A percentile compares a stretch with the other conserved stretches of the same genome.
Evolutionary conservation across 2,329 filamentous ascomycete genomes (phyloP).

Genomic region (Conoideocrella luteorostrata): DNA sequence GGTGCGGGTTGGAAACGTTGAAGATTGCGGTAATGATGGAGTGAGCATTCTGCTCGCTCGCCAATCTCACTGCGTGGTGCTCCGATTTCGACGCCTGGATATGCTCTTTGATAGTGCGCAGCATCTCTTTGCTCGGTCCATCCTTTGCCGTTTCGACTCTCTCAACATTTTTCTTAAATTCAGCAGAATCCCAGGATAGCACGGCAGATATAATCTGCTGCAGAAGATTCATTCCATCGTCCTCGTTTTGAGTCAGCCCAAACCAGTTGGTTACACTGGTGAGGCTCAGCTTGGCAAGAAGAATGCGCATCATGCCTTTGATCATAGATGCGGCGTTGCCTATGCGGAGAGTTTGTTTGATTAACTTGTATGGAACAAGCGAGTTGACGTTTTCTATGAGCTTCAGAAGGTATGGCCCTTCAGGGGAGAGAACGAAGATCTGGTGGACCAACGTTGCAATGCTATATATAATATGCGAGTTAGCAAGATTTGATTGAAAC

Average conservation of each 20-base stretch:
- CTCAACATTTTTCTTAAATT: conserved; percentile 59
- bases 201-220: conserved; percentile 71
- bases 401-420: conserved; percentile 67
- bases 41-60: conserved; percentile 41
- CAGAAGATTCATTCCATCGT: conserved; percentile 75
- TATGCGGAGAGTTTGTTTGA: conserved; percentile 66
- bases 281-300: conserved; percentile 73
- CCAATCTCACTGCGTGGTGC: conserved; percentile 52
- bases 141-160: conserved; percentile 59
- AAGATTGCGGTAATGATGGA: conserved; percentile 67
- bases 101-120: conserved; percentile 55
- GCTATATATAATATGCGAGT: conserved; percentile 29
- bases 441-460: conserved; percentile 70
- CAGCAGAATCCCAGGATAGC: conserved; percentile 64
- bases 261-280: conserved; percentile 73
- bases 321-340: conserved; percentile 81
- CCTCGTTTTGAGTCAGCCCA: conserved; percentile 61
- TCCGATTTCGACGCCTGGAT: conserved; percentile 44
- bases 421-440: conserved; percentile 64
- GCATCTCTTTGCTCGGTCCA: conserved; percentile 51
- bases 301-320: conserved; percentile 62
- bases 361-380: conserved; percentile 63
- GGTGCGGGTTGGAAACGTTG: conserved; percentile 39
- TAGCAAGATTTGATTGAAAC: not conserved
- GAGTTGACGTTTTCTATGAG: conserved; percentile 64